Percentiles rank a stretch among this genome's conserved stretches.
phyloP scores from a whole-genome alignment of 805 yeast species.

The Yarrowia yakushimensis region DNA sequence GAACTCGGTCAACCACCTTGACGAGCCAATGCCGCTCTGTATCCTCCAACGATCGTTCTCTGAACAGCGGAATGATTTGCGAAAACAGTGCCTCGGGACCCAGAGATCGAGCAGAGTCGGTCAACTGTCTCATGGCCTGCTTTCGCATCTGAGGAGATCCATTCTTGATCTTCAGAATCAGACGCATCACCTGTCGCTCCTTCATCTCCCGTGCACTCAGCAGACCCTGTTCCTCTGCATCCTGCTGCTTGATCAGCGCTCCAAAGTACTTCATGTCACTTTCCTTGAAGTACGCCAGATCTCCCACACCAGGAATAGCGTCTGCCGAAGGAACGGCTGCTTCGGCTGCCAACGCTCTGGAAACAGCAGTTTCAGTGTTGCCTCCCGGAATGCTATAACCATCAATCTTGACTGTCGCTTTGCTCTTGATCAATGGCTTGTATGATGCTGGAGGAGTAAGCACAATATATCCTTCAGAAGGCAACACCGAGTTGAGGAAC shows the following conservation, averaged over 20 bases:
- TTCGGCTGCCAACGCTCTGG: slow-evolving; percentile 45
- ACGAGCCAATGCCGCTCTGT: slow-evolving; percentile 80
- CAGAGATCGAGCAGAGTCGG: slow-evolving; percentile 57
- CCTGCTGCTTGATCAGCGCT: slow-evolving; percentile 44
- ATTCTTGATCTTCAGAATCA: slow-evolving; percentile 70
- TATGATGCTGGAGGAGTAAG: slow-evolving; percentile 47
- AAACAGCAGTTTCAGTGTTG: slow-evolving; percentile 26
- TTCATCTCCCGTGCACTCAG: slow-evolving; percentile 52
- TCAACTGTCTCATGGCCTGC: slow-evolving; percentile 59
- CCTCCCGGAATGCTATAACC: slow-evolving; percentile 56
- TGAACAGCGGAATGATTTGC: slow-evolving; percentile 68
- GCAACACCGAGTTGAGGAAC: slow-evolving; percentile 49
- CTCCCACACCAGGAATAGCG: slow-evolving; percentile 57
- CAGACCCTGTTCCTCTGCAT: slow-evolving; percentile 35
- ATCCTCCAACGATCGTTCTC: slow-evolving; percentile 70
- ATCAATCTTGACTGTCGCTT: slow-evolving; percentile 32
- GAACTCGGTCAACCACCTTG: slow-evolving; percentile 66
- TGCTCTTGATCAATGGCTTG: slow-evolving; percentile 41
- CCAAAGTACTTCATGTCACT: slow-evolving; percentile 72
- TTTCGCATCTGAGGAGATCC: slow-evolving; percentile 71
- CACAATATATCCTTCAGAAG: slow-evolving; percentile 47
- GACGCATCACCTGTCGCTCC: slow-evolving; percentile 58
- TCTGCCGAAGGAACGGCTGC: not conserved
- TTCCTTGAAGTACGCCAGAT: slow-evolving; percentile 64
- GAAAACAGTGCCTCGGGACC: slow-evolving; percentile 71